A percentile compares a stretch with the other conserved stretches of the same genome.
phyloP scores from a whole-genome alignment of 78 protist species.

The Tieghemostelium lacteum region DNA sequence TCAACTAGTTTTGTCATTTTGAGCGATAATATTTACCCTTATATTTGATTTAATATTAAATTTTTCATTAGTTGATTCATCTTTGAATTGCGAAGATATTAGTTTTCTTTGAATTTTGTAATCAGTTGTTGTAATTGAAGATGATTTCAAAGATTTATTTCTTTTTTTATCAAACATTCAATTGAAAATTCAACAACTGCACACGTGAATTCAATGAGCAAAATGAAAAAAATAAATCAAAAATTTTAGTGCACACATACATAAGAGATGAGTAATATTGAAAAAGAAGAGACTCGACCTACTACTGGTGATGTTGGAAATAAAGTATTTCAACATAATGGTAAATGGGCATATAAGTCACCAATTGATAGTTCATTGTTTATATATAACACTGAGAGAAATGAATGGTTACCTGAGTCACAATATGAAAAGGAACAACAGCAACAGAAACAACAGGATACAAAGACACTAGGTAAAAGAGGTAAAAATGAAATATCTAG shows the following conservation, averaged over 20 bases:
- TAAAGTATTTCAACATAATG: conserved; percentile 2
- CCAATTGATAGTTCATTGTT: not conserved
- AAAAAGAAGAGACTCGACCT: too few relatives aligned
- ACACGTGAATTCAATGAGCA: not conserved
- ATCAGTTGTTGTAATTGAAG: too few relatives aligned
- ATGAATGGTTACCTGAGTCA: conserved; percentile 21
- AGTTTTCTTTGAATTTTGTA: not conserved
- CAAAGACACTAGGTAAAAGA: too few relatives aligned
- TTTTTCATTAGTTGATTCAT: not conserved
- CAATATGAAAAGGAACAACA: not conserved
- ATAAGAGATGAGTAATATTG: too few relatives aligned
- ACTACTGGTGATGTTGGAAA: too few relatives aligned
- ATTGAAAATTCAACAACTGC: not conserved
- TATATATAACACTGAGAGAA: not conserved
- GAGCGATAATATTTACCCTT: not conserved
- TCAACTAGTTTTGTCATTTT: not conserved
- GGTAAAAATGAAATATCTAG: not conserved
- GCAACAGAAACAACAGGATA: too few relatives aligned
- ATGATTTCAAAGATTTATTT: too few relatives aligned
- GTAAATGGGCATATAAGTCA: conserved; percentile 3
- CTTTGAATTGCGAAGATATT: not conserved
- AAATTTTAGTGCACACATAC: too few relatives aligned
- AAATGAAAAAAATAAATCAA: not conserved
- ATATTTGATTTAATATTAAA: too few relatives aligned
- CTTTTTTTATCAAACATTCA: too few relatives aligned